Evolutionary conservation across 345 rosid genomes (phyloP).

Genomic region (Atalantia buxifolia): DNA sequence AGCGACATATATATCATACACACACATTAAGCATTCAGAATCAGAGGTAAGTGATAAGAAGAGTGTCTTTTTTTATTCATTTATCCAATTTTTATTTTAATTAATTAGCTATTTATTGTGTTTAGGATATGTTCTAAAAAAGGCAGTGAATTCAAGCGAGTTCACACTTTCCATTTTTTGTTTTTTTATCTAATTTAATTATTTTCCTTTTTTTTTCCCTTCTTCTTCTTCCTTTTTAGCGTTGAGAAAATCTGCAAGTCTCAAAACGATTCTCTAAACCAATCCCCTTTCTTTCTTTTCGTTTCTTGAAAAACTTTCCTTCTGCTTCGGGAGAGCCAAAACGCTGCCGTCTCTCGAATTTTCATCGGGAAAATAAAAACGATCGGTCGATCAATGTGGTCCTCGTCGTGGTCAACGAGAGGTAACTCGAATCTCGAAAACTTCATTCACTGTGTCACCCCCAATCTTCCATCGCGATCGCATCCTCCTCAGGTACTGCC

Average conservation of each 20-base stretch:
- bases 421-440: slow-evolving; percentile 34
- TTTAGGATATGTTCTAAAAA: not conserved
- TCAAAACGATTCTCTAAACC: no score
- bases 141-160: not conserved
- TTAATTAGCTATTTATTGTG: not conserved
- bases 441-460: slow-evolving; percentile 49
- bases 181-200: not conserved
- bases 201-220: not conserved
- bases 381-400: slow-evolving; percentile 18
- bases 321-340: not conserved
- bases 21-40: not conserved
- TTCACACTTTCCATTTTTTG: not conserved
- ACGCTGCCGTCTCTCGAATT: not conserved
- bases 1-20: not conserved
- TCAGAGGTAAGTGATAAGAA: not conserved
- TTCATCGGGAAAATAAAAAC: not conserved
- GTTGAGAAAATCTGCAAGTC: not conserved
- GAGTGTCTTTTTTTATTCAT: not conserved
- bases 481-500: slow-evolving; percentile 44
- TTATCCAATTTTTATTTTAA: not conserved
- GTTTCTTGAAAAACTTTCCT: no score
- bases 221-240: not conserved
- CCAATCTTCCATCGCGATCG: slow-evolving; percentile 41
- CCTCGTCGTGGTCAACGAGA: slow-evolving; percentile 17
- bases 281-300: no score